These are phyloP conservation scores for Clathrospora elynae DNA, from an alignment of 2,329 filamentous ascomycete species.

Conservation along the genomic window DNA sequence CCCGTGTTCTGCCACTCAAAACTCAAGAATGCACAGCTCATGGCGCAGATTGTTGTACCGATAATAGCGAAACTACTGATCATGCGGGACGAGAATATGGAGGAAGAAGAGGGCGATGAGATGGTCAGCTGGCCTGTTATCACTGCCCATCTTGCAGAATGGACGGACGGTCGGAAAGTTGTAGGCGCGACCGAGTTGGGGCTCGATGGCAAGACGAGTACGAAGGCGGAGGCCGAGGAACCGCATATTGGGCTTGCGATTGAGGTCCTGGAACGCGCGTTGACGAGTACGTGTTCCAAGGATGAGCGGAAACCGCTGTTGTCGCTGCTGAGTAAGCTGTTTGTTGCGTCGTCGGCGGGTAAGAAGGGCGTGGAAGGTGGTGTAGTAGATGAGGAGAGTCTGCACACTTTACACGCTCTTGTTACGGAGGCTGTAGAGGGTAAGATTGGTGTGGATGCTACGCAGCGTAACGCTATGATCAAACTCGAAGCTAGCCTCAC, in stretches of 20 bases:
- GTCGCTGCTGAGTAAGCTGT: conserved; percentile 77
- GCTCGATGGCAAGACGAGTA: conserved; percentile 60
- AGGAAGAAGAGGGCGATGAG: conserved; percentile 69
- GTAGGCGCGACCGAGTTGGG: conserved; percentile 61
- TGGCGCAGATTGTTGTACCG: conserved; percentile 74
- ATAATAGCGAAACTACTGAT: conserved; percentile 72
- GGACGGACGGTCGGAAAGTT: conserved; percentile 88
- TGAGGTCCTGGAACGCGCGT: conserved; percentile 75
- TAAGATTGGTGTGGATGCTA: conserved; percentile 57
- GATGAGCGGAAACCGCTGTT: conserved; percentile 77
- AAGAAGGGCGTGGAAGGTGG: conserved; percentile 28
- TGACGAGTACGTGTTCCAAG: conserved; percentile 66
- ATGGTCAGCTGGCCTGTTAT: conserved; percentile 81
- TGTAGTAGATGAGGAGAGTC: conserved; percentile 23
- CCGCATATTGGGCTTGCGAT: conserved; percentile 80
- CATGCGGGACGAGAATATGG: conserved; percentile 66
- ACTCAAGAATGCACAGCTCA: conserved; percentile 78
- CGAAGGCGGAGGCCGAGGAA: conserved; percentile 67
- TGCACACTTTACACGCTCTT: conserved; percentile 51
- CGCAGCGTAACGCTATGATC: conserved; percentile 59
- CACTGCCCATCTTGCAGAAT: conserved; percentile 84
- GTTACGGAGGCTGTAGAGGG: conserved; percentile 55
- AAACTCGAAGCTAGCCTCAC: conserved; percentile 59
- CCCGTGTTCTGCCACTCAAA: conserved; percentile 92
- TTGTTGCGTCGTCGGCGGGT: conserved; percentile 66